Evolutionary conservation across 1,284 basidiomycete genomes (phyloP).

Genomic region (Malassezia equina): DNA sequence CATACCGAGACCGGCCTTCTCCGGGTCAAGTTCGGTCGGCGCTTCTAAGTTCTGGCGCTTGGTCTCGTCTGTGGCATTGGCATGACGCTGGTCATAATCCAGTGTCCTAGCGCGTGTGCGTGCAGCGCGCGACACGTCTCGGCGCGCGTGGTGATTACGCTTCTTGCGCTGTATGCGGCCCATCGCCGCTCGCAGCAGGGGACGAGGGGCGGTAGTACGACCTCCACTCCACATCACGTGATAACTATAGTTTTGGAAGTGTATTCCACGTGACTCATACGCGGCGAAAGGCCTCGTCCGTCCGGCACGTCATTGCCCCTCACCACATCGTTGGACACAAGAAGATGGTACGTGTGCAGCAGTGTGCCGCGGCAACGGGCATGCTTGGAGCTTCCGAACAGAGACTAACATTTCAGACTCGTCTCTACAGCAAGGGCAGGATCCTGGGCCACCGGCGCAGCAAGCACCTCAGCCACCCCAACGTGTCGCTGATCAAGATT

Average conservation of each 20-base stretch:
- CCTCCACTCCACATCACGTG: slow-evolving; percentile 6
- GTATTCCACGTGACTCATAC: slow-evolving; percentile 4
- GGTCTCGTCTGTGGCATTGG: slow-evolving; percentile 31
- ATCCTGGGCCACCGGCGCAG: slow-evolving; percentile 96
- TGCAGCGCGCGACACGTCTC: slow-evolving; percentile 43
- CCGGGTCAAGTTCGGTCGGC: slow-evolving; percentile 40
- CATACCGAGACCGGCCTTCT: slow-evolving; percentile 45
- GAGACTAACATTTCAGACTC: slow-evolving; percentile 25
- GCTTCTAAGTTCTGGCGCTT: slow-evolving; percentile 31
- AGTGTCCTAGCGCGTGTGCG: slow-evolving; percentile 45
- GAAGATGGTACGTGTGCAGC: slow-evolving; percentile 10
- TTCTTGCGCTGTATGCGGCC: slow-evolving; percentile 39
- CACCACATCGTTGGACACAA: slow-evolving; percentile 15
- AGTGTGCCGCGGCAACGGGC: not conserved
- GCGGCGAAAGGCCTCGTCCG: slow-evolving; percentile 3
- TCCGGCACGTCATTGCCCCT: not conserved
- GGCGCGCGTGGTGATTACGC: slow-evolving; percentile 43
- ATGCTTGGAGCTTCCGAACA: not conserved
- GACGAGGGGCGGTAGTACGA: not conserved
- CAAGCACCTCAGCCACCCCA: slow-evolving; percentile 88
- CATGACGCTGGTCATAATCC: slow-evolving; percentile 43
- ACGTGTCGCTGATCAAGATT: slow-evolving; percentile 88
- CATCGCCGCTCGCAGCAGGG: slow-evolving; percentile 18
- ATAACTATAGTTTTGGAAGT: slow-evolving; percentile 7
- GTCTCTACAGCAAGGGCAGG: slow-evolving; percentile 94